A percentile compares a stretch with the other conserved stretches of the same genome.
Conservation (phyloP, 2,329 filamentous ascomycete species). For the Sporothrix curviconia region DNA sequence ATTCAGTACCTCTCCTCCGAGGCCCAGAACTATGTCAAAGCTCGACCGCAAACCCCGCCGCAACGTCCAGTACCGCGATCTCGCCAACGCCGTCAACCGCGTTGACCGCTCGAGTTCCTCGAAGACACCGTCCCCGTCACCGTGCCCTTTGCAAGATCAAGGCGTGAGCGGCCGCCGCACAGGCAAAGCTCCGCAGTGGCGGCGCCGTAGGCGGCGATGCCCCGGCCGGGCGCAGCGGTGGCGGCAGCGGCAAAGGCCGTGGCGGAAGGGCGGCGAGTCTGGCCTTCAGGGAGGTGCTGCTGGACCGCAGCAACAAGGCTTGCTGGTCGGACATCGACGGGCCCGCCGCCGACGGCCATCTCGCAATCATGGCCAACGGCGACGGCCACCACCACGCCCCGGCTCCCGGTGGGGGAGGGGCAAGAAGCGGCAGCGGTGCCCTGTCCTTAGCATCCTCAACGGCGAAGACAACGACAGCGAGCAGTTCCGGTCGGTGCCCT, state of each 20-base stretch:
- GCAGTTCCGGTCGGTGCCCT: neutral
- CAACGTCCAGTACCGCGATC: slow-evolving; percentile 93
- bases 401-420: too few species aligned
- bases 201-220: neutral
- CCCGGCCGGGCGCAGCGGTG: neutral
- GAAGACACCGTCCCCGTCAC: slow-evolving; percentile 86
- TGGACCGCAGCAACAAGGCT: slow-evolving; percentile 2
- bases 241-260: neutral
- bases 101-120: slow-evolving; percentile 91
- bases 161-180: slow-evolving; percentile 48
- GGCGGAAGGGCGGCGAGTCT: neutral
- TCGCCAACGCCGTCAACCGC: slow-evolving; percentile 78
- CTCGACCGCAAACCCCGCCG: slow-evolving; percentile 85
- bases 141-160: slow-evolving; percentile 71
- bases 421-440: slow-evolving; percentile 17
- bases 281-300: neutral
- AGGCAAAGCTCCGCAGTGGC: slow-evolving; percentile 36
- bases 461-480: slow-evolving; percentile 2
- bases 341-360: slow-evolving; percentile 16
- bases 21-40: slow-evolving; percentile 79
- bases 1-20: slow-evolving; percentile 84
- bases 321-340: slow-evolving; percentile 8
- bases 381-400: neutral
- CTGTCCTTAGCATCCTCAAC: slow-evolving; percentile 17
- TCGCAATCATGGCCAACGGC: slow-evolving; percentile 13